These are phyloP conservation scores for Vigna reflexopilosa DNA, from an alignment of 306 rosid species.

Conservation along the genomic window DNA sequence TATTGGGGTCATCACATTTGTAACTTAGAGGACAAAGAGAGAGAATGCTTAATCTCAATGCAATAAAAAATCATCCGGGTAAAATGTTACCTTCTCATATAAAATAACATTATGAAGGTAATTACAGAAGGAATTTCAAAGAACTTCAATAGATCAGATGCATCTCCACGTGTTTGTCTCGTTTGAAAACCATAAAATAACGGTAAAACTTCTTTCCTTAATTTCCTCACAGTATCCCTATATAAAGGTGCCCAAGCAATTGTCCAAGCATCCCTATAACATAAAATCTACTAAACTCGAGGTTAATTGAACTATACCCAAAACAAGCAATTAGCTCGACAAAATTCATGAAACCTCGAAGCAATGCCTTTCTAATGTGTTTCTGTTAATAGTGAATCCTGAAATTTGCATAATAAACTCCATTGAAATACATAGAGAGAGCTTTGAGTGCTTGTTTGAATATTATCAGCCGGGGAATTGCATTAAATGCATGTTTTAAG, in stretches of 20 bases:
- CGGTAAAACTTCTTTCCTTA: background rate
- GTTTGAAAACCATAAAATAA: background rate
- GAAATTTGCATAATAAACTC: background rate
- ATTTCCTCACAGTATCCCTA: conserved; percentile 10
- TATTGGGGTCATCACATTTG: background rate
- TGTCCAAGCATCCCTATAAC: background rate
- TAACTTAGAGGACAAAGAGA: background rate
- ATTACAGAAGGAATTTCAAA: no score
- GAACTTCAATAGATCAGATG: no score
- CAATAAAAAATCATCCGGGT: background rate
- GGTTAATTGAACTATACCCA: background rate
- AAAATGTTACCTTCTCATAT: background rate
- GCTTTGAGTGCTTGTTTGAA: background rate
- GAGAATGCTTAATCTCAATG: background rate
- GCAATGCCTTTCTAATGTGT: background rate
- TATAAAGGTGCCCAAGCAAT: conserved; percentile 8
- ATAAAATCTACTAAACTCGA: background rate
- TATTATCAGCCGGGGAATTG: conserved; percentile 16
- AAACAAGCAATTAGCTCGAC: background rate
- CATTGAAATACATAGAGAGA: background rate
- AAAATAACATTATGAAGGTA: background rate
- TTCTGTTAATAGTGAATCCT: conserved; percentile 2
- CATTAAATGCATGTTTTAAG: conserved; percentile 18
- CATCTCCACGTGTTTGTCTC: no score
- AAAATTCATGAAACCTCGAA: conserved; percentile 20